Percentiles rank a stretch among this genome's conserved stretches.
Conservation (phyloP, 805 yeast genomes). For the Candida taoyuanica region DNA sequence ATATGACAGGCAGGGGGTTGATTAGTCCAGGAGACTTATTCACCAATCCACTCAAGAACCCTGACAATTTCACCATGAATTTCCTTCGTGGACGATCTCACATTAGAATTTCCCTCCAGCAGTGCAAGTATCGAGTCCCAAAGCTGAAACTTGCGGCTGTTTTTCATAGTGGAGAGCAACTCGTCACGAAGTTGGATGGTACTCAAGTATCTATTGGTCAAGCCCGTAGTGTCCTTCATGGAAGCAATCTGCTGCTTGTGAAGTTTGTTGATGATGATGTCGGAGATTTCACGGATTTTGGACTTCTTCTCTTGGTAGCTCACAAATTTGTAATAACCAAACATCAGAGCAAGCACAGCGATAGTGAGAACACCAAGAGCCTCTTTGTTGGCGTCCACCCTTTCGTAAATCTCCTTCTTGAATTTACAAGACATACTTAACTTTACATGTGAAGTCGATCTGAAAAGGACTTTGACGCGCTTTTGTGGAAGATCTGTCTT, state of each 20-base stretch:
- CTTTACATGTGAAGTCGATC: conserved; percentile 68
- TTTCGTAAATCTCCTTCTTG: conserved; percentile 45
- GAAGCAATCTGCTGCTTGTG: conserved; percentile 39
- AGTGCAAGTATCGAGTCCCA: conserved; percentile 55
- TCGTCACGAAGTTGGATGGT: conserved; percentile 70
- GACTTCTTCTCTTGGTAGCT: conserved; percentile 35
- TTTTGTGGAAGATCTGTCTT: conserved; percentile 33
- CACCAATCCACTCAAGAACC: conserved; percentile 83
- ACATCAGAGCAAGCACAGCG: conserved; percentile 1
- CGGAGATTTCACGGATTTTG: conserved; percentile 41
- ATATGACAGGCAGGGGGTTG: too few relatives aligned
- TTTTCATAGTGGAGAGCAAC: conserved; percentile 35
- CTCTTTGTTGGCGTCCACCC: conserved; percentile 27
- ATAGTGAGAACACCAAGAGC: conserved; percentile 15
- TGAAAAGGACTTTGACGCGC: conserved; percentile 43
- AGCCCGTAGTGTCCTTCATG: conserved; percentile 29
- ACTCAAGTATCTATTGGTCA: conserved; percentile 48
- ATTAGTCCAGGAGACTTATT: too few relatives aligned
- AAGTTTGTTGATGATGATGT: conserved; percentile 46
- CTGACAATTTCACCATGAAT: conserved; percentile 82
- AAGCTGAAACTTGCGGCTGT: conserved; percentile 36
- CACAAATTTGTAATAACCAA: conserved; percentile 33
- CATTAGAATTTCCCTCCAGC: conserved; percentile 64
- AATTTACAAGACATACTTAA: conserved; percentile 52
- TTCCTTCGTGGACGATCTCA: conserved; percentile 60